phyloP scores from a whole-genome alignment of 441 rosid species.

The Isatis lusitanica region DNA sequence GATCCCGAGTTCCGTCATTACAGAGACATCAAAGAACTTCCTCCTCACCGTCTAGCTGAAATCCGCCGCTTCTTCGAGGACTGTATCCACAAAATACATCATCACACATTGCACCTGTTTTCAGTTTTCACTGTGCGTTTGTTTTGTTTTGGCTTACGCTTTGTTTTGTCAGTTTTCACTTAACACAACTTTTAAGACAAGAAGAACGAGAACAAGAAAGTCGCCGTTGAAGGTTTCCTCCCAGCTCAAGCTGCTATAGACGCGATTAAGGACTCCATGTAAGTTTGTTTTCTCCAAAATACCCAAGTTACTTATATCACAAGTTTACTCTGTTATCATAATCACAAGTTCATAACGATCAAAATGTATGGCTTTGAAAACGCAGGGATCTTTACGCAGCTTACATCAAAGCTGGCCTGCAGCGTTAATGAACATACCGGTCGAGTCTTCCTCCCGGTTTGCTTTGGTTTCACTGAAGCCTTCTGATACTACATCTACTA shows the following conservation, averaged over 20 bases:
- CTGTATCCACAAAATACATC: constrained; percentile 69
- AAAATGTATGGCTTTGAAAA: constrained; percentile 4
- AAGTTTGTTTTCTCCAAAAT: constrained; percentile 31
- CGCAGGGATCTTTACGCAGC: constrained; percentile 96
- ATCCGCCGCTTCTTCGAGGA: constrained; percentile 98
- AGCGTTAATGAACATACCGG: constrained; percentile 47
- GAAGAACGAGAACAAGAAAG: constrained; percentile 98
- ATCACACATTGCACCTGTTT: constrained; percentile 26
- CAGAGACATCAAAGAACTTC: constrained; percentile 88
- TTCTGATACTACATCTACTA: background rate
- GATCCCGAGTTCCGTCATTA: constrained; percentile 97
- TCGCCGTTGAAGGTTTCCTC: constrained; percentile 83
- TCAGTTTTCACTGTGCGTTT: background rate
- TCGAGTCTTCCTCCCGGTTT: background rate
- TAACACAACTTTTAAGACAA: constrained; percentile 57
- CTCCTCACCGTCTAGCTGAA: constrained; percentile 97
- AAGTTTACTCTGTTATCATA: background rate
- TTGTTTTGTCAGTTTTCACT: constrained; percentile 30
- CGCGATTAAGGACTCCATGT: constrained; percentile 93
- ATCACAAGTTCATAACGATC: background rate
- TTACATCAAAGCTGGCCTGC: constrained; percentile 87
- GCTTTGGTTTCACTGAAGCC: constrained; percentile 15
- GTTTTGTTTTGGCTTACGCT: constrained; percentile 24
- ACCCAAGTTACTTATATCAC: background rate
- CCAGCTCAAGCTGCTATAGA: constrained; percentile 73